Conservation (phyloP, 257 asterid genomes). For the Penstemon newberryi region DNA sequence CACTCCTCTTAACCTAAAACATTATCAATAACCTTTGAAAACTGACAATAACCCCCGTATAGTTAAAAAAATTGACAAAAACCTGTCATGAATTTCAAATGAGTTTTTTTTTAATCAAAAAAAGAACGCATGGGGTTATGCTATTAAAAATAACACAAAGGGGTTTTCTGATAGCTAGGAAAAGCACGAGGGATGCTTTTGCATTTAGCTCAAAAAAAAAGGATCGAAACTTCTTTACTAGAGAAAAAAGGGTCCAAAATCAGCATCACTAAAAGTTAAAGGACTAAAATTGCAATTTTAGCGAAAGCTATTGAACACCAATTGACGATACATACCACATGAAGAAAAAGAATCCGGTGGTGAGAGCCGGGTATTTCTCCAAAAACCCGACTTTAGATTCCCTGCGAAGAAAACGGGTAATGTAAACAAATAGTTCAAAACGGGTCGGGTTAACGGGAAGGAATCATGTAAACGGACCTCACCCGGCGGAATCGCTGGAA, state of each 20-base stretch:
- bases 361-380: slow-evolving; percentile 67
- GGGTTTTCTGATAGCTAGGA: background rate
- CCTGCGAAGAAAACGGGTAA: slow-evolving; percentile 40
- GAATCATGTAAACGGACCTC: slow-evolving; percentile 54
- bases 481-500: slow-evolving; percentile 90
- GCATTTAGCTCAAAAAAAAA: background rate
- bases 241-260: too few relatives aligned
- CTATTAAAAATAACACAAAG: background rate
- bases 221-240: too few relatives aligned
- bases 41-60: background rate
- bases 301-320: too few relatives aligned
- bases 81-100: too few relatives aligned
- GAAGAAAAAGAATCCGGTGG: slow-evolving; percentile 98
- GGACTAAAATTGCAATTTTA: too few relatives aligned
- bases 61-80: background rate
- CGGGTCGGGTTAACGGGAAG: slow-evolving; percentile 30
- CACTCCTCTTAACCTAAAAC: too few relatives aligned
- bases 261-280: too few relatives aligned
- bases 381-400: slow-evolving; percentile 75
- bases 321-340: slow-evolving; percentile 63
- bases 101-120: too few relatives aligned
- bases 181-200: background rate
- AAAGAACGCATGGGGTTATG: too few relatives aligned
- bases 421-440: slow-evolving; percentile 12
- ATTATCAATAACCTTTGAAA: background rate